Evolutionary conservation across 1,284 basidiomycete genomes (phyloP).

Genomic region (Rhodotorula mucilaginosa): DNA sequence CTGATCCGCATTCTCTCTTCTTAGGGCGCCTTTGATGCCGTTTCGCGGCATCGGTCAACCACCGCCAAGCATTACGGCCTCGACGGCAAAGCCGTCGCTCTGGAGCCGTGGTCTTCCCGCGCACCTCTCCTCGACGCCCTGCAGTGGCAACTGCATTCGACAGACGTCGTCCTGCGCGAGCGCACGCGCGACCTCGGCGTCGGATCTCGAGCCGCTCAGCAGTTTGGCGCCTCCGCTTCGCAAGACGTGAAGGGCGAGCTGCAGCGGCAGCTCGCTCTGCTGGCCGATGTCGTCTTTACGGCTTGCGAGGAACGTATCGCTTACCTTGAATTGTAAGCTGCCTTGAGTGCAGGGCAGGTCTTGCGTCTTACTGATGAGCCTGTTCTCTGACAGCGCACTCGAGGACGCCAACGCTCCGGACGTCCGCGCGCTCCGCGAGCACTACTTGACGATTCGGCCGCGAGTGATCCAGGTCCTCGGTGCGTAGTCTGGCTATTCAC

Average conservation of each 20-base stretch:
- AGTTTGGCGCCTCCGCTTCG: constrained; percentile 40
- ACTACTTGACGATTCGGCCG: constrained; percentile 67
- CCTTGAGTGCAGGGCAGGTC: too few relatives aligned
- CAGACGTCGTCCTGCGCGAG: constrained; percentile 56
- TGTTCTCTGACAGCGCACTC: constrained; percentile 6
- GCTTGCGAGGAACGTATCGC: constrained; percentile 49
- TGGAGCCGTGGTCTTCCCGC: constrained; percentile 78
- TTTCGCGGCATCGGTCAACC: constrained; percentile 69
- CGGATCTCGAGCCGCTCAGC: constrained; percentile 49
- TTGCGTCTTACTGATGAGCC: background rate
- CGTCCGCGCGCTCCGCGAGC: constrained; percentile 59
- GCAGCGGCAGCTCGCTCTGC: constrained; percentile 49
- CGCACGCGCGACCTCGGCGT: constrained; percentile 54
- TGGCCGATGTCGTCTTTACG: constrained; percentile 50
- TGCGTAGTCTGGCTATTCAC: constrained; percentile 50
- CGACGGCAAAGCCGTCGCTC: constrained; percentile 55
- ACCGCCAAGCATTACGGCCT: constrained; percentile 74
- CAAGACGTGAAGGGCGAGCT: constrained; percentile 47
- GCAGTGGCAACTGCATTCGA: constrained; percentile 69
- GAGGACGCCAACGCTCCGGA: constrained; percentile 50
- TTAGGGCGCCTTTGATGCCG: constrained; percentile 69
- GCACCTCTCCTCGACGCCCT: constrained; percentile 66
- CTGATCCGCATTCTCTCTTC: background rate
- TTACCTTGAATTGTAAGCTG: constrained; percentile 46
- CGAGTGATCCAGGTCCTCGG: constrained; percentile 72